Percentiles rank a stretch among this genome's conserved stretches.
phyloP scores from a whole-genome alignment of 345 rosid species.

The Chamaenerion angustifolium region DNA sequence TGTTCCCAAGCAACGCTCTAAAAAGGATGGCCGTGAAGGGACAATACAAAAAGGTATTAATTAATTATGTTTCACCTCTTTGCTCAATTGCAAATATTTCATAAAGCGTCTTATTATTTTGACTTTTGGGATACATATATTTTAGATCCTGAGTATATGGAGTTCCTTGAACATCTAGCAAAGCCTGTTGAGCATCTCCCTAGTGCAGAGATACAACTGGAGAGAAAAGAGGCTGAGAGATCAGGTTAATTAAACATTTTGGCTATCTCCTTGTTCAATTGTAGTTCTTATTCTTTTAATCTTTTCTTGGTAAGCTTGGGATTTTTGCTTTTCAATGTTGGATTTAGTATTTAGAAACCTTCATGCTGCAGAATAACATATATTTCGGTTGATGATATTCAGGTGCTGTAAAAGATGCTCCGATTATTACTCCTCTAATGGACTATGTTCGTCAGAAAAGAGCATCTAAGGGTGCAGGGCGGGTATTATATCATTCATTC shows the following conservation, averaged over 20 bases:
- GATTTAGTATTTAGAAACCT: too few relatives aligned
- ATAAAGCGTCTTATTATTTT: too few relatives aligned
- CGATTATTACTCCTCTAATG: conserved; percentile 48
- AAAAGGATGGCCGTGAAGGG: conserved; percentile 72
- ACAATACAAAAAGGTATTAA: conserved; percentile 36
- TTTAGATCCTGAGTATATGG: conserved; percentile 64
- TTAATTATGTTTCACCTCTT: conserved; percentile 1
- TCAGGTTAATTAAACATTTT: conserved; percentile 31
- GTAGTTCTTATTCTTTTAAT: neutral
- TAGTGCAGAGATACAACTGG: conserved; percentile 64
- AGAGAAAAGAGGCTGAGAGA: conserved; percentile 57
- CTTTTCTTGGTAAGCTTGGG: too few relatives aligned
- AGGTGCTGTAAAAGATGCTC: conserved; percentile 35
- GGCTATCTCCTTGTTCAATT: conserved; percentile 1
- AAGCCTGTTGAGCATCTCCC: conserved; percentile 73
- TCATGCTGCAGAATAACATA: too few relatives aligned
- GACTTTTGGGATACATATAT: conserved; percentile 9
- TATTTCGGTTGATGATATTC: neutral
- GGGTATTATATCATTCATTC: conserved; percentile 15
- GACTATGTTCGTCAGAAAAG: conserved; percentile 59
- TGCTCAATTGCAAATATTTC: neutral
- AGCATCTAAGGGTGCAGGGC: conserved; percentile 32
- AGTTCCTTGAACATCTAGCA: conserved; percentile 51
- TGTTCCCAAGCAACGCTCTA: conserved; percentile 42
- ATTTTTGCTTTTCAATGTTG: too few relatives aligned